A percentile compares a stretch with the other conserved stretches of the same genome.
phyloP scores from a whole-genome alignment of 2,329 filamentous ascomycete genomes.

The Lasiodiplodia theobromae region DNA sequence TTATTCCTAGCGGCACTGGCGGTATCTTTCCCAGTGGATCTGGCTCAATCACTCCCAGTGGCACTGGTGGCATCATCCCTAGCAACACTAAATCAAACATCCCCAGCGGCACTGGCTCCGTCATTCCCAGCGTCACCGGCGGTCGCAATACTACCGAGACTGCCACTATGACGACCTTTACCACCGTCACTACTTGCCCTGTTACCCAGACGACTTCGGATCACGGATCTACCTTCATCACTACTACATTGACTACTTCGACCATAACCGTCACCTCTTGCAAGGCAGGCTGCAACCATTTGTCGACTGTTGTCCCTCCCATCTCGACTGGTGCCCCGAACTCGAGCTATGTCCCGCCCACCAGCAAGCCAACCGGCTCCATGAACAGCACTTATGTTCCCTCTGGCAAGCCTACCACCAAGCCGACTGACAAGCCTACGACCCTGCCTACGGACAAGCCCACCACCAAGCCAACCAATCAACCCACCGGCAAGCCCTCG shows the following conservation, averaged over 20 bases:
- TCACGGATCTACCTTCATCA: conserved; percentile 36
- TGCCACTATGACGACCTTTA: conserved; percentile 39
- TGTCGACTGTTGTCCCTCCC: conserved; percentile 28
- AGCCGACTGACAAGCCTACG: conserved; percentile 15
- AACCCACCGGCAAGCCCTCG: conserved; percentile 14
- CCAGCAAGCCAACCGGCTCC: too few species aligned
- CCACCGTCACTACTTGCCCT: conserved; percentile 43
- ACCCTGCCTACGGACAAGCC: conserved; percentile 8
- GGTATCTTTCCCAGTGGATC: conserved; percentile 19
- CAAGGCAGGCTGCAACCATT: conserved; percentile 43
- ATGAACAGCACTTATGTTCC: too few species aligned
- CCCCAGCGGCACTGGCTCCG: neutral
- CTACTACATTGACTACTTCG: conserved; percentile 46
- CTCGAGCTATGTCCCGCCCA: conserved; percentile 2
- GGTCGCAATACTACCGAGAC: conserved; percentile 27
- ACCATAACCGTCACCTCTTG: conserved; percentile 49
- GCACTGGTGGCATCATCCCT: conserved; percentile 1
- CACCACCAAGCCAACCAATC: conserved; percentile 14
- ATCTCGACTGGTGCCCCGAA: conserved; percentile 15
- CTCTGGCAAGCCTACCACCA: neutral
- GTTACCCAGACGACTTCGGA: conserved; percentile 37
- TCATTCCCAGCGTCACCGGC: conserved; percentile 1
- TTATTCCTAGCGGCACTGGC: conserved; percentile 3
- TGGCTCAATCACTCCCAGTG: conserved; percentile 37
- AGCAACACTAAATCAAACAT: neutral